phyloP scores from a whole-genome alignment of 805 yeast species.

The Wickerhamomyces pijperi region DNA sequence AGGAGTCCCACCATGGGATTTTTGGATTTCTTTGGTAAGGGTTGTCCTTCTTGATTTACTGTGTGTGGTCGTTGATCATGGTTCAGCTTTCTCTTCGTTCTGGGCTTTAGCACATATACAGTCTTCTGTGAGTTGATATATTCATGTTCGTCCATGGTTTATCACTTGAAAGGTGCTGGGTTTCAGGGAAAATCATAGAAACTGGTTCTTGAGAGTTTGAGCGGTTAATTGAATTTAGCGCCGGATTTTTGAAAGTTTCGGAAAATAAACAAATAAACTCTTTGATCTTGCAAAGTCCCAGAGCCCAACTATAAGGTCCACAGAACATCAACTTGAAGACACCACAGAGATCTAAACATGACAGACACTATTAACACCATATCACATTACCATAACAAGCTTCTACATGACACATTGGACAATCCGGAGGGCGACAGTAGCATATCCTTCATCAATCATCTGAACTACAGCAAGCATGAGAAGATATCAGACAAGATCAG shows the following conservation, averaged over 20 bases:
- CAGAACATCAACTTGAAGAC: too few species aligned
- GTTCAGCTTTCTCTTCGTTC: slow-evolving; percentile 5
- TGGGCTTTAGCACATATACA: slow-evolving; percentile 8
- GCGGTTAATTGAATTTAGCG: too few species aligned
- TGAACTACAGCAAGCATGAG: not conserved
- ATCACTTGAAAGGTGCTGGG: too few species aligned
- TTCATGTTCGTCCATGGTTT: not conserved
- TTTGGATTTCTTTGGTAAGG: not conserved
- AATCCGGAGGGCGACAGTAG: not conserved
- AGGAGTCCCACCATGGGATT: slow-evolving; percentile 11
- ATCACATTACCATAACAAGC: not conserved
- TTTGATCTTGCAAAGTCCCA: too few species aligned
- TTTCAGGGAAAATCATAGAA: too few species aligned
- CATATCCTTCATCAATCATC: not conserved
- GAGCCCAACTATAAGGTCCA: too few species aligned
- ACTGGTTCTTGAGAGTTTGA: too few species aligned
- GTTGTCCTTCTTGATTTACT: slow-evolving; percentile 10
- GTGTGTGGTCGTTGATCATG: slow-evolving; percentile 1
- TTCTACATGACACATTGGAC: not conserved
- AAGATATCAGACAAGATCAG: not conserved
- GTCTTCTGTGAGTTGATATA: slow-evolving; percentile 6
- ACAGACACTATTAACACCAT: not conserved
- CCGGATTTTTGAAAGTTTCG: too few species aligned
- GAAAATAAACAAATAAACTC: too few species aligned
- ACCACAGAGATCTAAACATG: not conserved